These are phyloP conservation scores for Amauroascus verrucosus DNA, from an alignment of 2,329 filamentous ascomycete genomes.

Conservation along the genomic window DNA sequence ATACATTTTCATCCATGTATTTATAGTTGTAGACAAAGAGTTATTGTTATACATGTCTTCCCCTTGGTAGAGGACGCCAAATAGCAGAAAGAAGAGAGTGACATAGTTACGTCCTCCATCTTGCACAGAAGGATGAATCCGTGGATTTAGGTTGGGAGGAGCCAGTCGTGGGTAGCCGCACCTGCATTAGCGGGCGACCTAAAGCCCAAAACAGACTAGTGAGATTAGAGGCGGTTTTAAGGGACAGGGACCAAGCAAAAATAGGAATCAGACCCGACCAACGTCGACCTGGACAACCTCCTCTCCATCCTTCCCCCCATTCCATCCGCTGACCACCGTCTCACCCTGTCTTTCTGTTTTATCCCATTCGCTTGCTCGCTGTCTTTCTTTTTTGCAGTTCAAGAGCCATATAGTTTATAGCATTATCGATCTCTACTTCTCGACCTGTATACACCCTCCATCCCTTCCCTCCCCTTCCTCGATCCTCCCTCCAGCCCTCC, in stretches of 20 bases:
- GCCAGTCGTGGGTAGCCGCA: slow-evolving; percentile 8
- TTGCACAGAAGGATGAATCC: too few relatives aligned
- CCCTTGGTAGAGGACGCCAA: too few relatives aligned
- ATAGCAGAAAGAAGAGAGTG: too few relatives aligned
- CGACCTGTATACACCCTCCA: neutral
- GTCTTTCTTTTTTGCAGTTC: neutral
- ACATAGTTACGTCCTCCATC: too few relatives aligned
- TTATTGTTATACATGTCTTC: too few relatives aligned
- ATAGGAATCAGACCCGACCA: neutral
- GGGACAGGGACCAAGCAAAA: slow-evolving; percentile 5
- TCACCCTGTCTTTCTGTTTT: neutral
- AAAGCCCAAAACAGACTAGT: neutral
- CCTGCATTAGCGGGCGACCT: slow-evolving; percentile 6
- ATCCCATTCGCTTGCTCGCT: neutral
- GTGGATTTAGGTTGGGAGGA: neutral
- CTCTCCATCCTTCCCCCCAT: neutral
- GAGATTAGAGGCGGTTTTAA: neutral
- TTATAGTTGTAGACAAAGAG: too few relatives aligned
- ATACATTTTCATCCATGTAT: too few relatives aligned
- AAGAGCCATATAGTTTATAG: too few relatives aligned
- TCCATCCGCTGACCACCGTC: neutral
- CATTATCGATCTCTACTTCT: neutral
- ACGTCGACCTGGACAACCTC: neutral
- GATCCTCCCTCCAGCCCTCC: neutral
- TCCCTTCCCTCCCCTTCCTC: neutral